Evolutionary conservation across 2,329 filamentous ascomycete genomes (phyloP).

Genomic region (Coniochaeta pulveracea): DNA sequence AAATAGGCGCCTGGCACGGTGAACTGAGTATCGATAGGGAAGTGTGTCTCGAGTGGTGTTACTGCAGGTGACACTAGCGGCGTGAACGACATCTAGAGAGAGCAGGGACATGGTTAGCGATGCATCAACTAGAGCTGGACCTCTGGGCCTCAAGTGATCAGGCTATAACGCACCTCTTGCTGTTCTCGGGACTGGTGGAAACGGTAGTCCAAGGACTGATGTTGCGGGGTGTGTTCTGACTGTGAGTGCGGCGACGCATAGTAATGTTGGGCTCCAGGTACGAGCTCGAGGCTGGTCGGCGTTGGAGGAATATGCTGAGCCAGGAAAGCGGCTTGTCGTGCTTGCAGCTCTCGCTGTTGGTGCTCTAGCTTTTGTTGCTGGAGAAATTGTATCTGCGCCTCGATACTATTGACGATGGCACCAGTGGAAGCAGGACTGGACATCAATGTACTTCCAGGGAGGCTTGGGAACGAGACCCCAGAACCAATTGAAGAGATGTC

Average conservation of each 20-base stretch:
- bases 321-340: conserved; percentile 43
- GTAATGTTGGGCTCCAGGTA: conserved; percentile 44
- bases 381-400: conserved; percentile 55
- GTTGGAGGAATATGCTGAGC: conserved; percentile 57
- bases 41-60: conserved; percentile 64
- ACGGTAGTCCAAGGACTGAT: conserved; percentile 53
- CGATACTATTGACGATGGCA: conserved; percentile 42
- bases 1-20: conserved; percentile 64
- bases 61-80: conserved; percentile 77
- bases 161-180: conserved; percentile 41
- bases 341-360: conserved; percentile 47
- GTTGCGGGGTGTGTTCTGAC: conserved; percentile 33
- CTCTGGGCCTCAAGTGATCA: no score
- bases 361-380: conserved; percentile 53
- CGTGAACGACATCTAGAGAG: conserved; percentile 58
- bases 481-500: conserved; percentile 38
- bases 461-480: conserved; percentile 29
- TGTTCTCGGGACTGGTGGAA: conserved; percentile 60
- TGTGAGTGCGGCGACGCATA: conserved; percentile 45
- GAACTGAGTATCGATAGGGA: conserved; percentile 47
- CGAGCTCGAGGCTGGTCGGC: conserved; percentile 70
- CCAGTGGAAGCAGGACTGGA: conserved; percentile 36
- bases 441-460: conserved; percentile 30
- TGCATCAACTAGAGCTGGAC: conserved; percentile 5
- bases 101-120: no score